phyloP scores from a whole-genome alignment of 371 early-diverging fungal species.

The Pancytospora philotis region DNA sequence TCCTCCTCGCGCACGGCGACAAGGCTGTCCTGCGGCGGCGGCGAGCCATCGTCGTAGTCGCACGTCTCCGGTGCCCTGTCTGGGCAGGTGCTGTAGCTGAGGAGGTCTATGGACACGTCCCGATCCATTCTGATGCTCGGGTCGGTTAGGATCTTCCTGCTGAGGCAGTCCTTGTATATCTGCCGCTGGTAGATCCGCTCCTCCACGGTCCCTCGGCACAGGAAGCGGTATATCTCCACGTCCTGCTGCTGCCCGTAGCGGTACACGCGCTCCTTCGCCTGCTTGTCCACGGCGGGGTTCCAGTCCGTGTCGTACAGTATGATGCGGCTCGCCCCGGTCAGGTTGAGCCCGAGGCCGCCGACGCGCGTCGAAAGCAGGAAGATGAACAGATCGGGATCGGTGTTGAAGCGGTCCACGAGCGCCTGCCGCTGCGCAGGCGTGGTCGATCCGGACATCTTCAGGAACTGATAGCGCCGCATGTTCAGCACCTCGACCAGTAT shows the following conservation, averaged over 20 bases:
- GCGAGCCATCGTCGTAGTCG: not conserved
- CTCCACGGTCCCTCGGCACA: slow-evolving; percentile 82
- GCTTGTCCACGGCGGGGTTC: slow-evolving; percentile 88
- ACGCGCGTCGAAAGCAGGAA: slow-evolving; percentile 80
- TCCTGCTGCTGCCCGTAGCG: slow-evolving; percentile 84
- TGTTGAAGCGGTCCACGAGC: slow-evolving; percentile 81
- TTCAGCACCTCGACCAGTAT: slow-evolving; percentile 91
- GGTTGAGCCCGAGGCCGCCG: slow-evolving; percentile 86
- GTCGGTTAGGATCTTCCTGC: slow-evolving; percentile 80
- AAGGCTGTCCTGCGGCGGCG: not conserved
- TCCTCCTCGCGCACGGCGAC: slow-evolving; percentile 20
- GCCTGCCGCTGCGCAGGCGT: slow-evolving; percentile 77
- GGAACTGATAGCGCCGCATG: slow-evolving; percentile 67
- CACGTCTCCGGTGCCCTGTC: slow-evolving; percentile 3
- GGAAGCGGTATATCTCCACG: slow-evolving; percentile 72
- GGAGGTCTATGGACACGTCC: slow-evolving; percentile 66
- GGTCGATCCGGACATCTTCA: slow-evolving; percentile 73
- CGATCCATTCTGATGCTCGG: slow-evolving; percentile 78
- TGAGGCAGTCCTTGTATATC: slow-evolving; percentile 83
- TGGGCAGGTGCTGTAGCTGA: slow-evolving; percentile 64
- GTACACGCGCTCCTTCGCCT: slow-evolving; percentile 80
- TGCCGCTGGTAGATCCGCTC: slow-evolving; percentile 61
- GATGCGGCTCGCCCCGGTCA: slow-evolving; percentile 83
- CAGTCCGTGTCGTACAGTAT: slow-evolving; percentile 86
- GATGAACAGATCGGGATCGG: slow-evolving; percentile 65